Base-by-base conservation (phyloP, 352 stramenopile genomes). In the Paralagenidium karlingii region DNA sequence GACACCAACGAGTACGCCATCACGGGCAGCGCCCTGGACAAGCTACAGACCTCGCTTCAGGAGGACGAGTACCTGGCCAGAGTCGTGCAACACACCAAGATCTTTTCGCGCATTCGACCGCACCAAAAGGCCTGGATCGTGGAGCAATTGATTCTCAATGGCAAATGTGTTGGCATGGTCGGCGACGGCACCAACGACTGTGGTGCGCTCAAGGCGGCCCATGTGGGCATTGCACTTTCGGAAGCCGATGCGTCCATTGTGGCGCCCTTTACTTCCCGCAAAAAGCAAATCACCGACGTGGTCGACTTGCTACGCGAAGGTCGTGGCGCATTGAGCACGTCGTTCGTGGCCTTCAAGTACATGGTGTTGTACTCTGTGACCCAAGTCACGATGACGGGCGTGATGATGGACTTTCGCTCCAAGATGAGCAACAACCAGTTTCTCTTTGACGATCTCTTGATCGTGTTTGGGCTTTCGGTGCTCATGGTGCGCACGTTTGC, bases 331-430 rank as follows among this genome's bases (percentile, higher is more conserved):
- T 63, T 97, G 12, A 87, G 79, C 41, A 89, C 83, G 29, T 81
- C 87, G 20, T 86, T 96, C 20, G 63, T 84, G 6, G 60, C 63
- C 4, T 96, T 95, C 59, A 88, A 93, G 39, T 96, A 80, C 51
- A 90, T 94, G 73, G 82, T 96, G 32, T 66, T 96, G 33, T 96
- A 95, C 62, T 82, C 81, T 34, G 75, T 94, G 49, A 70, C 94
- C 25, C 76, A 93, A 51, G 63, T 86, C 13, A 82, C 68, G 10
- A 50, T 84, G 49, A 58, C 70, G 25, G 65, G 68, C 20, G 47
- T 77, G 5, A 74, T 85, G 68, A 77, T 75, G 44, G 60, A 71
- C 33, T 44, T 68, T 27, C 33, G 61, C 28, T 78, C 70, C 12
- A 63, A 81, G 47, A 79, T 87, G 59, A 82, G 68, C 51, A 75